phyloP scores from a whole-genome alignment of 73 alveolate genomes.

The Blepharisma stoltei region DNA sequence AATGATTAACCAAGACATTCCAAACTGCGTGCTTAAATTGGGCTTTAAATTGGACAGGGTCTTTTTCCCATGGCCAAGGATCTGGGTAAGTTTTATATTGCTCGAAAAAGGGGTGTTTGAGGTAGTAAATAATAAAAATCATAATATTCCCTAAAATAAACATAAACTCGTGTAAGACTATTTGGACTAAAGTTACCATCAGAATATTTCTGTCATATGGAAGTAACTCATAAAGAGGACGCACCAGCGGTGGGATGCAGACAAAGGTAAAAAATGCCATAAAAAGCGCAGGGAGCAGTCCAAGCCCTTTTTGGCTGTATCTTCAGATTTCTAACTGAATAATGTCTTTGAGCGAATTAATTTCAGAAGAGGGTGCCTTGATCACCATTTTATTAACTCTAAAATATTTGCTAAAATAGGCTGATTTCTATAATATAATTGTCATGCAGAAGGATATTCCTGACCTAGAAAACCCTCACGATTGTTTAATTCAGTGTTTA shows the following conservation, averaged over 20 bases:
- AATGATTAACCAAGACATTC: not conserved
- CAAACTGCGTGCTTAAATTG: not conserved
- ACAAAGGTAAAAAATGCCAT: not conserved
- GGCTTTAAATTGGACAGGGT: not conserved
- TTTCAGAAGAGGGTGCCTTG: no score
- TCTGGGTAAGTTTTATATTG: not conserved
- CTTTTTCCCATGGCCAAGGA: constrained; percentile 23
- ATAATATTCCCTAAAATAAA: not conserved
- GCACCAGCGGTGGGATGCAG: constrained; percentile 20
- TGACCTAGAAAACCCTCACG: no score
- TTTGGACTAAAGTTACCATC: not conserved
- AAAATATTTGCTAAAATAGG: no score
- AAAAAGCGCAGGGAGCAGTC: not conserved
- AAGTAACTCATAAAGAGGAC: not conserved
- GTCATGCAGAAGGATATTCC: no score
- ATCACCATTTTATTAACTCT: no score
- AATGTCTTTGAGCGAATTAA: not conserved
- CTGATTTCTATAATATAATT: no score
- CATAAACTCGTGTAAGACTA: not conserved
- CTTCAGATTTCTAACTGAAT: not conserved
- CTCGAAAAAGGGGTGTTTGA: constrained; percentile 45
- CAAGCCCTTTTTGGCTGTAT: not conserved
- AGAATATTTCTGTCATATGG: not conserved
- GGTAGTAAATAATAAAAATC: constrained; percentile 32
- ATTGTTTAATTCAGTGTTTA: no score